Conservation (phyloP, 2,329 filamentous ascomycete species). For the Shiraia sp. region DNA sequence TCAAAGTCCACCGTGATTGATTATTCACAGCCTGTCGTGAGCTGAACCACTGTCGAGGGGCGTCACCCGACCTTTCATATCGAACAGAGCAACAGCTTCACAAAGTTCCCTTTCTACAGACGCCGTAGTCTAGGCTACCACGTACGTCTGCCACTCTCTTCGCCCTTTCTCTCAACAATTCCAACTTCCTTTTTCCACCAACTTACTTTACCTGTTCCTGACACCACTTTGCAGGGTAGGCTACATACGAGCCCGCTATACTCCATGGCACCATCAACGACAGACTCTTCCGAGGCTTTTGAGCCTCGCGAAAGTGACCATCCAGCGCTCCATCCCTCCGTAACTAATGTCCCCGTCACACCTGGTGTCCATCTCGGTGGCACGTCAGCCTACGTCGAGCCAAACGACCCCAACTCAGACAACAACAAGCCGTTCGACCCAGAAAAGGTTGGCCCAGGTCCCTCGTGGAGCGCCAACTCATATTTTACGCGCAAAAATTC, state of each 20-base stretch:
- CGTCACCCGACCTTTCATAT: too few species aligned
- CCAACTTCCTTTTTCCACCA: conserved; percentile 3
- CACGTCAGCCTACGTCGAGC: conserved; percentile 44
- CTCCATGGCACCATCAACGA: conserved; percentile 34
- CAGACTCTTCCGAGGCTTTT: conserved; percentile 22
- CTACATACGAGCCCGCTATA: conserved; percentile 9
- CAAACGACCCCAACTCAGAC: conserved; percentile 15
- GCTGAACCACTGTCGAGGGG: neutral
- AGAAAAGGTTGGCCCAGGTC: conserved; percentile 35
- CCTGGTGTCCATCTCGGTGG: conserved; percentile 45
- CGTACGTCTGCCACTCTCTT: conserved; percentile 9
- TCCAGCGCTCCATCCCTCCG: conserved; percentile 45
- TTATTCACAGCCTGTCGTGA: neutral
- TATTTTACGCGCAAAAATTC: conserved; percentile 35
- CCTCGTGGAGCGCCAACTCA: conserved; percentile 43
- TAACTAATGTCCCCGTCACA: conserved; percentile 49
- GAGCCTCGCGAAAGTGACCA: conserved; percentile 35
- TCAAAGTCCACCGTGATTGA: too few species aligned
- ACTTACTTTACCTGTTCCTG: conserved; percentile 15
- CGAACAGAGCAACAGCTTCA: neutral
- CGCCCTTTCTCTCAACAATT: neutral
- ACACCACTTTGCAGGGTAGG: conserved; percentile 27
- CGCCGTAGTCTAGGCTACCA: conserved; percentile 4
- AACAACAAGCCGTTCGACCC: conserved; percentile 35
- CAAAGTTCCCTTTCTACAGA: conserved; percentile 15